phyloP scores from a whole-genome alignment of 2,329 filamentous ascomycete species.

The Colletotrichum godetiae region DNA sequence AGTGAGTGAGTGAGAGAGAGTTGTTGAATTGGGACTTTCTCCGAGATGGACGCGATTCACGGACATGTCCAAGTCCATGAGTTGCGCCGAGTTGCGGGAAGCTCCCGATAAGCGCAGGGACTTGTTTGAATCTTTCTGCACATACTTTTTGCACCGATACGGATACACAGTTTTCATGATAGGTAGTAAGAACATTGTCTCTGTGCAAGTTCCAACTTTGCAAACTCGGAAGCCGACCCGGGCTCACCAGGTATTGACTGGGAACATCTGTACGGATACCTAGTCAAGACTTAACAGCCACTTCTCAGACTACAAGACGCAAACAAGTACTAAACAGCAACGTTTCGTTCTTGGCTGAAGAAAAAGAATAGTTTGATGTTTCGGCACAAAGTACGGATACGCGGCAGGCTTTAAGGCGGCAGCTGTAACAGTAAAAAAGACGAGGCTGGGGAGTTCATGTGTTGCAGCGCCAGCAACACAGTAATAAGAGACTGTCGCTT shows the following conservation, averaged over 20 bases:
- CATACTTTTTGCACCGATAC: no score
- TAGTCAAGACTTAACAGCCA: not conserved
- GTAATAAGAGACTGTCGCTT: not conserved
- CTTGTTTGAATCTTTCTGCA: not conserved
- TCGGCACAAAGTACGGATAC: not conserved
- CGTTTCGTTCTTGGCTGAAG: not conserved
- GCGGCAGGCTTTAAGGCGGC: not conserved
- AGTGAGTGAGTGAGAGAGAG: not conserved
- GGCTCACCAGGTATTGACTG: not conserved
- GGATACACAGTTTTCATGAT: not conserved
- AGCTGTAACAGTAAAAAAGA: not conserved
- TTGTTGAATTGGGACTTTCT: not conserved
- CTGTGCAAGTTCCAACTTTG: not conserved
- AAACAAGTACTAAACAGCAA: not conserved
- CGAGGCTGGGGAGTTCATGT: not conserved
- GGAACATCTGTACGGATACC: not conserved
- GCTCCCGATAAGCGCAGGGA: not conserved
- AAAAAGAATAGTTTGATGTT: not conserved
- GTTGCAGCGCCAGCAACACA: not conserved
- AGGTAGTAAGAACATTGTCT: not conserved
- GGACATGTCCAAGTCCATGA: not conserved
- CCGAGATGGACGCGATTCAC: not conserved
- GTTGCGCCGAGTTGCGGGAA: not conserved
- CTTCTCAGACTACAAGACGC: not conserved
- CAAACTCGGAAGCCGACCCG: not conserved